Base-by-base conservation (phyloP, 1,139 yeast genomes). In the Geotrichum restrictum region DNA sequence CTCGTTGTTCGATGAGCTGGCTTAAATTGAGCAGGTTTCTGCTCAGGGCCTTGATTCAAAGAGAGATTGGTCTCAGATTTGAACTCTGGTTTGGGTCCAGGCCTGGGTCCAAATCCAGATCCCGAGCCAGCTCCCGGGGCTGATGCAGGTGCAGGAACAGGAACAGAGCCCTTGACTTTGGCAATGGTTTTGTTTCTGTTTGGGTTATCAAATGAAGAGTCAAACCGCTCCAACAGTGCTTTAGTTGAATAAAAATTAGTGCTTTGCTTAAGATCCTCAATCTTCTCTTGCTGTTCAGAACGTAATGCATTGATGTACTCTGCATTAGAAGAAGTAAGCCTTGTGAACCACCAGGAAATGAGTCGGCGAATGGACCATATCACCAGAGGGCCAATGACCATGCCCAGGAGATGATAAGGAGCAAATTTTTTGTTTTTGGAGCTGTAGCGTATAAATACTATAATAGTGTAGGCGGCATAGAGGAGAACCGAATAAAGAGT, bases 201-300 rank as follows among this genome's bases (percentile, higher is more conserved):
- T 45, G 38, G 37, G 45, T 32, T 45, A 41, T 40, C 39, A 40
- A 39, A 50, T 2, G 51, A 48, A 2, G 57, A 55, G 19, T 64
- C 82, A 62, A 81, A 89, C 61, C 89, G 76, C 52, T 76, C 79
- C 48, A 93, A 71, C 53, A 91, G 74, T 14, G 86, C 82, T 66
- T 81, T 82, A 0, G 97, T 88, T 19, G 84, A 78, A 61, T 85
- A 80, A 68, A 82, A 93, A 61, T 87, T 86, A 21, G 96, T 87
- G 61, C 80, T 76, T 56, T 81, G 80, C 69, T 91, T 91, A 69
- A 91, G 74, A 55, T 85, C 89, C 18, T 82, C 84, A 48, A 91
- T 77, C 67, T 85, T 84, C 31, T 72, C 74, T 55, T 74, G 72
- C 58, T 86, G 95, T 53, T 75, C 71, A 38, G 73, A 71, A 58